phyloP scores from a whole-genome alignment of 2,329 filamentous ascomycete species.

The Penicillium sp. region DNA sequence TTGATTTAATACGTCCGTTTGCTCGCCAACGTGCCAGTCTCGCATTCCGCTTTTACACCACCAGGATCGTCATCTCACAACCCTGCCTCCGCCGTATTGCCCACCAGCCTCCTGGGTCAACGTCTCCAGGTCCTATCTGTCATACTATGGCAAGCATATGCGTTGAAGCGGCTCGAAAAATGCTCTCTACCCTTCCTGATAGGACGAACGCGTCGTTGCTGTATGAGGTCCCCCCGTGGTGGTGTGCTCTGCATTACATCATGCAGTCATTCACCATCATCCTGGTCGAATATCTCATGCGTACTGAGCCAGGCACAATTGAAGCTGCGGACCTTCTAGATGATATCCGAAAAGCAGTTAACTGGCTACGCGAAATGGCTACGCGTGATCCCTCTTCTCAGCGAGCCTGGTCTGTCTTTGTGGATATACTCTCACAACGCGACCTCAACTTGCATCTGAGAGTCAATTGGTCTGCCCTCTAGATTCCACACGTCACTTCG shows the following conservation, averaged over 20 bases:
- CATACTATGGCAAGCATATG: slow-evolving; percentile 36
- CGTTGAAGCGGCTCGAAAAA: slow-evolving; percentile 35
- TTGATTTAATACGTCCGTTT: slow-evolving; percentile 27
- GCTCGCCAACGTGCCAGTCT: slow-evolving; percentile 36
- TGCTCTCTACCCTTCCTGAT: slow-evolving; percentile 38
- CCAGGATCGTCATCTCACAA: slow-evolving; percentile 44
- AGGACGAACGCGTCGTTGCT: slow-evolving; percentile 33
- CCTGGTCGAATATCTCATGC: slow-evolving; percentile 38
- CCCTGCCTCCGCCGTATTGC: slow-evolving; percentile 44
- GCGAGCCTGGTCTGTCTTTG: slow-evolving; percentile 35
- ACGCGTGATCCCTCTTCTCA: slow-evolving; percentile 33
- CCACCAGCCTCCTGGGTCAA: slow-evolving; percentile 19
- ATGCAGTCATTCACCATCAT: slow-evolving; percentile 43
- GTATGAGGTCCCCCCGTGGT: slow-evolving; percentile 39
- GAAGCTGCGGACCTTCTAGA: slow-evolving; percentile 28
- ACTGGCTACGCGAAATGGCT: slow-evolving; percentile 41
- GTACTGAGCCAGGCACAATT: slow-evolving; percentile 30
- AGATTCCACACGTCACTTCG: neutral
- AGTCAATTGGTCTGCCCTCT: slow-evolving; percentile 6
- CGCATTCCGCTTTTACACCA: slow-evolving; percentile 44
- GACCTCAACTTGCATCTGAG: slow-evolving; percentile 13
- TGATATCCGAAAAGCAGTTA: slow-evolving; percentile 34
- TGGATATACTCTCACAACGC: slow-evolving; percentile 25
- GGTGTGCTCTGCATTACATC: slow-evolving; percentile 43
- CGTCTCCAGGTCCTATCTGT: slow-evolving; percentile 29